These are phyloP conservation scores for Verticillium longisporum DNA, from an alignment of 2,329 filamentous ascomycete genomes.

Conservation along the genomic window DNA sequence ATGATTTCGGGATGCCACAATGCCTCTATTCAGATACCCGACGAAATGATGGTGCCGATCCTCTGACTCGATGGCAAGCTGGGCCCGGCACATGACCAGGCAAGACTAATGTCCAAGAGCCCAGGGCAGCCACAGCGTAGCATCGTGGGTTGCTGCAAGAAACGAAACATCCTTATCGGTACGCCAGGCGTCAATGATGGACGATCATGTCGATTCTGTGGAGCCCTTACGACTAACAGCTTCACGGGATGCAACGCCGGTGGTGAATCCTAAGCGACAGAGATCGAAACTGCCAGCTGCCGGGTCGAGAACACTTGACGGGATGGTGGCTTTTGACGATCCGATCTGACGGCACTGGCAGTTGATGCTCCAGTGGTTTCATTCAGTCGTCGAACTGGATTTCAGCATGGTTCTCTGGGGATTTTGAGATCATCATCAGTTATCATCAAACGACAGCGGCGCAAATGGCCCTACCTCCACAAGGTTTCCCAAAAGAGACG, in stretches of 20 bases:
- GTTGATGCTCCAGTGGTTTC: not conserved
- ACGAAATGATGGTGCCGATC: slow-evolving; percentile 13
- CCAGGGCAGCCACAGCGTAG: slow-evolving; percentile 8
- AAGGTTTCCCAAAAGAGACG: not conserved
- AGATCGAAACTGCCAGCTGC: not conserved
- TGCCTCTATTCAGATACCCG: slow-evolving; percentile 9
- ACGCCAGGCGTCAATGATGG: not conserved
- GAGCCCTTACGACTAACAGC: not conserved
- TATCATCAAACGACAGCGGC: too few species aligned
- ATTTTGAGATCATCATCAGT: too few species aligned
- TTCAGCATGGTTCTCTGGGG: too few species aligned
- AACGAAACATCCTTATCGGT: slow-evolving; percentile 2
- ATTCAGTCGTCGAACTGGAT: too few species aligned
- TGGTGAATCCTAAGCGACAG: not conserved
- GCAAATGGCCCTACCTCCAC: not conserved
- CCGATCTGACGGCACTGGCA: not conserved
- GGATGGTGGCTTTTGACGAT: not conserved
- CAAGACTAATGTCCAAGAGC: not conserved
- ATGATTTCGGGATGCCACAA: not conserved
- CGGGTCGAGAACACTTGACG: not conserved
- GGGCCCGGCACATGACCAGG: slow-evolving; percentile 9
- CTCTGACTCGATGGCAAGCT: slow-evolving; percentile 4
- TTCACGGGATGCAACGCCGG: not conserved
- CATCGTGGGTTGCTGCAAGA: slow-evolving; percentile 1
- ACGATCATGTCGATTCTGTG: not conserved